A percentile compares a stretch with the other conserved stretches of the same genome.
These are phyloP conservation scores for Saccharomycopsis sp. DNA, from an alignment of 805 yeast genomes.

Conservation along the genomic window DNA sequence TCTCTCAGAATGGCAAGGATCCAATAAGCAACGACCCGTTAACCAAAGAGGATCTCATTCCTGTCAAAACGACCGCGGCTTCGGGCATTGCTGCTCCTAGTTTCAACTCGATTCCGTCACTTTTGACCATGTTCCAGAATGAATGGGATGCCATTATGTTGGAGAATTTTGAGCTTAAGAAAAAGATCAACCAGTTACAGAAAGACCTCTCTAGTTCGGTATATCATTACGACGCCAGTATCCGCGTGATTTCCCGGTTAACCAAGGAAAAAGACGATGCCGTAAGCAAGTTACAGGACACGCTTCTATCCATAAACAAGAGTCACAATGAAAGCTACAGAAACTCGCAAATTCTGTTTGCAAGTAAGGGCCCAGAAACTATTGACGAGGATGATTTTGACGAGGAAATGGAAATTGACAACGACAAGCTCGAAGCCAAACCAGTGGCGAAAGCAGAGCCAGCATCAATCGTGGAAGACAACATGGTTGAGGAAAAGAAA, in stretches of 20 bases:
- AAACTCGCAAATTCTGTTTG: slow-evolving; percentile 1
- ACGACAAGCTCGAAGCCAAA: not conserved
- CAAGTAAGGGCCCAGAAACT: not conserved
- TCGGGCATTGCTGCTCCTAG: slow-evolving; percentile 33
- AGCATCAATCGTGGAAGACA: not conserved
- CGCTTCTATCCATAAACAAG: slow-evolving; percentile 8
- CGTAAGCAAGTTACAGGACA: slow-evolving; percentile 46
- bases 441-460: not conserved
- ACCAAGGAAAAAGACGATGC: slow-evolving; percentile 75
- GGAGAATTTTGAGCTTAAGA: slow-evolving; percentile 70
- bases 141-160: slow-evolving; percentile 88
- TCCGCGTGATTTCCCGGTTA: slow-evolving; percentile 72
- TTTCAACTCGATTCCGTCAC: slow-evolving; percentile 66
- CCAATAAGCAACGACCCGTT: slow-evolving; percentile 68
- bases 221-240: slow-evolving; percentile 87
- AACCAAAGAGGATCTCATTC: slow-evolving; percentile 49
- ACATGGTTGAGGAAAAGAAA: not conserved
- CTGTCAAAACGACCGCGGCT: slow-evolving; percentile 25
- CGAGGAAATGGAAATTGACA: not conserved
- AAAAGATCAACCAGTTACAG: slow-evolving; percentile 58
- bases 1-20: slow-evolving; percentile 61
- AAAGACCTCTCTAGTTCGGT: slow-evolving; percentile 72
- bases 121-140: slow-evolving; percentile 69
- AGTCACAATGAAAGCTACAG: not conserved
- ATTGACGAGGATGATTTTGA: not conserved